Evolutionary conservation across 1,139 yeast genomes (phyloP), one percentile per base, ranked within the genome.

Genomic region (Protomyces inundatus): DNA sequence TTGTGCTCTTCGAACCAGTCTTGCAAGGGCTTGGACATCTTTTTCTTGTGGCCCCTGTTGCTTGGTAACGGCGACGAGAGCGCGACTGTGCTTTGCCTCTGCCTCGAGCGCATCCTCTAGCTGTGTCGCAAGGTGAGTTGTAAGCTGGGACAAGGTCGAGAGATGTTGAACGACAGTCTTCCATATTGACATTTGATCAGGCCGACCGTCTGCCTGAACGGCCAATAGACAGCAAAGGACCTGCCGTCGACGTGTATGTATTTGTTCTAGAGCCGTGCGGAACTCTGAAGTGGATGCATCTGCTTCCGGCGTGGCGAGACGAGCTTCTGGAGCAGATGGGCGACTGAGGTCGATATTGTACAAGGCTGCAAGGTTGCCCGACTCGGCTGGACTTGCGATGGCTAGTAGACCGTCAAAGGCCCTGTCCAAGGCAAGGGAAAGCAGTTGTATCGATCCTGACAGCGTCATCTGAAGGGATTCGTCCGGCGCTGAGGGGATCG

Each of bases 211-310:
- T 5, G 77, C 68, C 9, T 73, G 70, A 42, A 76, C 70, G 1
- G 82, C 77, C 53, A 80, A 67, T 39, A 80, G 67, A 46, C 77
- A 73, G 70, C 82, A 79, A 7, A 80, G 69, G 45, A 78, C 69
- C 14, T 78, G 75, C 6, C 81, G 72, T 54, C 83, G 71, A 37
- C 78, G 66, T 55, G 73, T 71, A 50, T 77, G 81, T 23, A 77
- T 71, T 23, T 23, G 23, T 23, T 23, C 23, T 23, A 23, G 23
- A 23, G 23, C 23, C 23, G 23, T 23, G 23, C 23, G 23, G 23
- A 23, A 23, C 23, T 23, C 23, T 23, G 23, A 23, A 23, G 23
- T 23, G 23, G 23, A 23, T 23, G 23, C 23, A 23, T 23, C 23
- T 23, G 23, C 23, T 23, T 23, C 23, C 23, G 23, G 23, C 23